Evolutionary conservation across 345 rosid species (phyloP).

Genomic region (Mallotus nudiflorus): DNA sequence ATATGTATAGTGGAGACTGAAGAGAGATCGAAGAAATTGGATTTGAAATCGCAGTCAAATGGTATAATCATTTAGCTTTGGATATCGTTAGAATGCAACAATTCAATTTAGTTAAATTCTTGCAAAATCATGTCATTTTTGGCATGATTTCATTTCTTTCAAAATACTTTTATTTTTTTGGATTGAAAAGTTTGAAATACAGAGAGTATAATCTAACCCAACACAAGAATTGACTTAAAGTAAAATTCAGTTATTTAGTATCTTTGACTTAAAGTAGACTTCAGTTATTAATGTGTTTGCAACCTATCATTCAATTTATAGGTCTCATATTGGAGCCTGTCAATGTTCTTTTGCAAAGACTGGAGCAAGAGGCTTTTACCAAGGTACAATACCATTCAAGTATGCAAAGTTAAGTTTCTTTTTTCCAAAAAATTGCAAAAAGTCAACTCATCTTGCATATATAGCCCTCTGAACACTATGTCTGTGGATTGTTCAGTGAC

Average conservation of each 20-base stretch:
- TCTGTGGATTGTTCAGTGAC: too few species aligned
- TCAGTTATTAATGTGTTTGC: neutral
- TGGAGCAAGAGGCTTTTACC: conserved; percentile 72
- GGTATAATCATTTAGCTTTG: conserved; percentile 34
- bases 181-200: too few species aligned
- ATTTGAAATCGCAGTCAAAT: conserved; percentile 39
- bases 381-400: conserved; percentile 69
- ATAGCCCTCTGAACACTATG: too few species aligned
- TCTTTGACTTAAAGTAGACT: neutral
- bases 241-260: neutral
- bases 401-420: too few species aligned
- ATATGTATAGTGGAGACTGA: conserved; percentile 50
- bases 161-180: too few species aligned
- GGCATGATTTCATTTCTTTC: too few species aligned
- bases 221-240: neutral
- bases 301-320: conserved; percentile 26
- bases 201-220: too few species aligned
- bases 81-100: neutral
- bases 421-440: too few species aligned
- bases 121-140: too few species aligned
- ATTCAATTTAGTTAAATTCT: neutral
- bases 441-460: too few species aligned
- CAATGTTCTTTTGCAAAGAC: conserved; percentile 59
- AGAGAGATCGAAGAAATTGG: conserved; percentile 41
- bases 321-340: conserved; percentile 70